phyloP scores from a whole-genome alignment of 805 yeast species.

The Starmerella floricola region DNA sequence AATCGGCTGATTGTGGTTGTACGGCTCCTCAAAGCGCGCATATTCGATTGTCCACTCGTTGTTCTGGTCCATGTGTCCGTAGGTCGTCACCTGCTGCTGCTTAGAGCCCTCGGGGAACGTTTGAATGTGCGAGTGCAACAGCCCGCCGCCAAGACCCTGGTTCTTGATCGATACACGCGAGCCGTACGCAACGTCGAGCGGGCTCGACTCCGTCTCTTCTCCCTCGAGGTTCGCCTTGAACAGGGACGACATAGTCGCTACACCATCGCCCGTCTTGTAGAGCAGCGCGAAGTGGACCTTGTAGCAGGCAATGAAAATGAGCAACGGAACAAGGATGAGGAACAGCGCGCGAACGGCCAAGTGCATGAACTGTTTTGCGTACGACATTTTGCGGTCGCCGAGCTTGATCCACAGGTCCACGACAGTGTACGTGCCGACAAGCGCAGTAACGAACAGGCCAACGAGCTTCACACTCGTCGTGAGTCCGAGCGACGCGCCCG shows the following conservation, averaged over 20 bases:
- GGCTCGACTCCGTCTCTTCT: slow-evolving; percentile 57
- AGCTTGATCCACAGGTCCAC: slow-evolving; percentile 74
- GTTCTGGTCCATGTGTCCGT: slow-evolving; percentile 40
- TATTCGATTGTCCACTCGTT: slow-evolving; percentile 72
- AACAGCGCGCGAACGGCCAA: slow-evolving; percentile 59
- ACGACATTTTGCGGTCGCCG: slow-evolving; percentile 58
- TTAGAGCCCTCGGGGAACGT: slow-evolving; percentile 84
- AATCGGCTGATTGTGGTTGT: slow-evolving; percentile 32
- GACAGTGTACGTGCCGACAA: slow-evolving; percentile 77
- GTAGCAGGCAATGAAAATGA: slow-evolving; percentile 79
- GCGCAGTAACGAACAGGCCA: slow-evolving; percentile 80
- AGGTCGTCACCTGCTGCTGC: slow-evolving; percentile 87
- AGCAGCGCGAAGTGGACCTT: slow-evolving; percentile 78
- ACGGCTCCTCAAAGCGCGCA: slow-evolving; percentile 28
- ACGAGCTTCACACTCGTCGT: slow-evolving; percentile 94
- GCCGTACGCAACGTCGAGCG: slow-evolving; percentile 60
- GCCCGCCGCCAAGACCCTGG: slow-evolving; percentile 60
- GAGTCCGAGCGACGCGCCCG: slow-evolving; percentile 79
- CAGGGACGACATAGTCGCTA: slow-evolving; percentile 82
- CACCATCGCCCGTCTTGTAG: slow-evolving; percentile 88
- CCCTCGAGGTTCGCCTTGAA: slow-evolving; percentile 90
- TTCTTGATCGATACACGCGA: slow-evolving; percentile 71
- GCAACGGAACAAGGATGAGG: slow-evolving; percentile 67
- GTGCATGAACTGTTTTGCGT: slow-evolving; percentile 53
- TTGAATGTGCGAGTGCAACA: slow-evolving; percentile 69